phyloP scores from a whole-genome alignment of 192 early-diverging fungal genomes.

The Podila clonocystis region DNA sequence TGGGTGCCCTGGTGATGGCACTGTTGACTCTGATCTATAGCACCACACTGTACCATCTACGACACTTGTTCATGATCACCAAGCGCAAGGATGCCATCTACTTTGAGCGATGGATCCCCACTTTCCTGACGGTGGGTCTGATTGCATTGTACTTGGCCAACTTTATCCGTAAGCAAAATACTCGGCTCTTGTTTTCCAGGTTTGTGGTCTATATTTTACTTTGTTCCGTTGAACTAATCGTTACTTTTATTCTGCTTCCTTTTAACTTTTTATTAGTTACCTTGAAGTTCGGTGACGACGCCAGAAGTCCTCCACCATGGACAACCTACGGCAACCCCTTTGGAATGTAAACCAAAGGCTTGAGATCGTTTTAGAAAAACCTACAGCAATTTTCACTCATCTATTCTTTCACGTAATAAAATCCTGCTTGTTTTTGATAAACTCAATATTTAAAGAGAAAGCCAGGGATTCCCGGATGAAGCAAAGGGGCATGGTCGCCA shows the following conservation, averaged over 20 bases:
- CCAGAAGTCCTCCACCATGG: constrained; percentile 21
- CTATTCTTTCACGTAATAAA: no score
- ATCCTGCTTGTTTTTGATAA: no score
- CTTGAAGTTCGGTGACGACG: constrained; percentile 17
- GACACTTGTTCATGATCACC: constrained; percentile 34
- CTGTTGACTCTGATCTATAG: constrained; percentile 25
- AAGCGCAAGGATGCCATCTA: constrained; percentile 36
- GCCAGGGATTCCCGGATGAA: no score
- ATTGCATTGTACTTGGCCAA: constrained; percentile 17
- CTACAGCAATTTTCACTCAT: neutral
- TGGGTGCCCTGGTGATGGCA: constrained; percentile 19
- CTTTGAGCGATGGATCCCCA: constrained; percentile 10
- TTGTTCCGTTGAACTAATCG: neutral
- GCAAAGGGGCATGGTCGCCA: no score
- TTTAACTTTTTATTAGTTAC: constrained; percentile 15
- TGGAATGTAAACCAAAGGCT: neutral
- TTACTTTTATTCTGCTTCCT: neutral
- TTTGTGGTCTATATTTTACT: neutral
- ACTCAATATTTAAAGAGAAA: no score
- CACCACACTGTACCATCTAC: constrained; percentile 32
- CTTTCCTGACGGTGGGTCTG: constrained; percentile 20
- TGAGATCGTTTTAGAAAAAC: neutral
- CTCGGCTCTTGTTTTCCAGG: neutral
- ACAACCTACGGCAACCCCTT: neutral
- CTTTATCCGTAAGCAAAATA: constrained; percentile 23